These are phyloP conservation scores for Nothophytophthora sp. DNA, from an alignment of 352 stramenopile genomes.

Conservation along the genomic window DNA sequence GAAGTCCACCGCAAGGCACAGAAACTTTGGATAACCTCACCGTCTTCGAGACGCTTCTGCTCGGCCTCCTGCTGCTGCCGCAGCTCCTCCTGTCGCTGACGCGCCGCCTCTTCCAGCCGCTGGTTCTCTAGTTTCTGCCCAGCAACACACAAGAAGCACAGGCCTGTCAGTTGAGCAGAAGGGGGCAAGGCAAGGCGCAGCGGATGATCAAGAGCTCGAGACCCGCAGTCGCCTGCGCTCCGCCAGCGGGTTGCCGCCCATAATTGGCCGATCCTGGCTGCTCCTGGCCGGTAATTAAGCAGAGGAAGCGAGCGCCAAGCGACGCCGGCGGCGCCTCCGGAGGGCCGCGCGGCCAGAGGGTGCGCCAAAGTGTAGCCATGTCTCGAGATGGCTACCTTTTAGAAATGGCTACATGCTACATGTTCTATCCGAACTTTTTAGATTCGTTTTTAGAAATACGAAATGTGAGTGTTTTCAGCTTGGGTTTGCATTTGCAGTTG, in stretches of 20 bases:
- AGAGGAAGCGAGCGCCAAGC: not conserved
- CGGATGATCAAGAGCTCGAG: not conserved
- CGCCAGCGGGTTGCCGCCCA: constrained; percentile 29
- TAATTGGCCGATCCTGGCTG: no score
- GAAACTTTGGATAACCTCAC: constrained; percentile 19
- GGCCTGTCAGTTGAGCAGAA: no score
- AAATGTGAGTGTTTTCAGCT: no score
- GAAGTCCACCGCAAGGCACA: not conserved
- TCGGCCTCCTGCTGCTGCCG: constrained; percentile 43
- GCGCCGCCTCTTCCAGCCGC: constrained; percentile 57
- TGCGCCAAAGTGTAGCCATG: no score
- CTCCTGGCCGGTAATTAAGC: no score
- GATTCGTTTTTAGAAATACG: no score
- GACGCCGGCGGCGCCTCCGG: no score
- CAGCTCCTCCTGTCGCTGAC: constrained; percentile 45
- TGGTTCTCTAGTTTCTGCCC: constrained; percentile 76
- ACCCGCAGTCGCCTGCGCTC: constrained; percentile 44
- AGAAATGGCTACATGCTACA: no score
- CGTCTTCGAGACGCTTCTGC: constrained; percentile 41
- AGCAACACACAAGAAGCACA: constrained; percentile 1
- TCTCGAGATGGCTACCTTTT: no score
- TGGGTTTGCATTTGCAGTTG: no score
- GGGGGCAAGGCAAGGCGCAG: not conserved
- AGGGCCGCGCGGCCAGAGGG: no score
- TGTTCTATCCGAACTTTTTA: no score